Evolutionary conservation across 169 alveolate species (phyloP).

Genomic region (Cryptosporidium felis): DNA sequence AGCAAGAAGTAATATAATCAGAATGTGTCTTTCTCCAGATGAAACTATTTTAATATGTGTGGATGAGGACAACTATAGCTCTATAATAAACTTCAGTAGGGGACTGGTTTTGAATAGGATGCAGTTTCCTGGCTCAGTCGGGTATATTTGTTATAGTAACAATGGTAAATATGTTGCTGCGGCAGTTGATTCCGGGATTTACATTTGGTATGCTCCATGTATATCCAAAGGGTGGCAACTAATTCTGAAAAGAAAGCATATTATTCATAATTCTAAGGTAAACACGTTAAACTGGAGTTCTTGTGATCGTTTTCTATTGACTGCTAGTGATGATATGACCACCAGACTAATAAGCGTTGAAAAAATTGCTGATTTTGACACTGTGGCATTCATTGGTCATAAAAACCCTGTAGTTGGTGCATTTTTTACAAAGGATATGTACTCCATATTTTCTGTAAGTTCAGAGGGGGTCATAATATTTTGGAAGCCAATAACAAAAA

Average conservation of each 20-base stretch:
- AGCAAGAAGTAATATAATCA: constrained; percentile 77
- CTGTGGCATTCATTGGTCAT: constrained; percentile 82
- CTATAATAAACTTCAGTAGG: constrained; percentile 65
- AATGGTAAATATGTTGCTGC: constrained; percentile 70
- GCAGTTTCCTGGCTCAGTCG: constrained; percentile 43
- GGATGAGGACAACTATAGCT: constrained; percentile 77
- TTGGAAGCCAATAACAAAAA: constrained; percentile 75
- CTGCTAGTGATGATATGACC: constrained; percentile 83
- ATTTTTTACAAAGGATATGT: constrained; percentile 79
- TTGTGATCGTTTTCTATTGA: constrained; percentile 77
- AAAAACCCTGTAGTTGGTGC: constrained; percentile 81
- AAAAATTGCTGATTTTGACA: constrained; percentile 75
- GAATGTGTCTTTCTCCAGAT: constrained; percentile 80
- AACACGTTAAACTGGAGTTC: constrained; percentile 81
- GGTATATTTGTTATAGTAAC: constrained; percentile 13
- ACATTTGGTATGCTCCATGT: constrained; percentile 70
- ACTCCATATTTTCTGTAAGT: constrained; percentile 81
- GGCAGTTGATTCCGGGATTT: constrained; percentile 54
- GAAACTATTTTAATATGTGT: constrained; percentile 78
- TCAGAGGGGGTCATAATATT: constrained; percentile 83
- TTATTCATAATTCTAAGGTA: constrained; percentile 81
- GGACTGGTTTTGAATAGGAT: constrained; percentile 79
- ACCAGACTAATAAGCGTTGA: constrained; percentile 83
- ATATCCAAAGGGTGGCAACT: constrained; percentile 68
- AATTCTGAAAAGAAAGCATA: constrained; percentile 77